Percentiles rank a stretch among this genome's conserved stretches.
phyloP scores from a whole-genome alignment of 2,329 filamentous ascomycete genomes.

The Blastomyces gilchristii region DNA sequence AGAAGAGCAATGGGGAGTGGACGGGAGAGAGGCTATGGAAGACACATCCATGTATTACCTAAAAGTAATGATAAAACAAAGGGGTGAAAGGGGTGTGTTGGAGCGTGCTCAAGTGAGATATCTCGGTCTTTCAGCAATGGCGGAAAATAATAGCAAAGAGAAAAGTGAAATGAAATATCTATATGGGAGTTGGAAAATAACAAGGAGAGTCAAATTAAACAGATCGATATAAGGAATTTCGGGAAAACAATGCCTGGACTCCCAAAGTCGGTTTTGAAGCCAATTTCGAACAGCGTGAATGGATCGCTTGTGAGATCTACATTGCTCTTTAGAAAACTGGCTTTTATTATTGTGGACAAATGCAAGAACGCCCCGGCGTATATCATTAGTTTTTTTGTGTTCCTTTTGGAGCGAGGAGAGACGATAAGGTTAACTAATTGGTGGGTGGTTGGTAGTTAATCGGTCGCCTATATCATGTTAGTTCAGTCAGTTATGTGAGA shows the following conservation, averaged over 20 bases:
- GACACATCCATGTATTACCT: not conserved
- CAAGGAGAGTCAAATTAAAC: conserved; percentile 9
- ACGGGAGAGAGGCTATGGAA: not conserved
- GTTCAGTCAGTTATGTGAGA: conserved; percentile 19
- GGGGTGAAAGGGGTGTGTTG: too few relatives aligned
- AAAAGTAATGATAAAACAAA: not conserved
- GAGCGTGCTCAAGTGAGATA: not conserved
- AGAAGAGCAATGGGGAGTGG: not conserved
- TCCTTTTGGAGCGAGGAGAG: conserved; percentile 12
- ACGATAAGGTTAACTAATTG: conserved; percentile 10
- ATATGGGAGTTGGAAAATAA: conserved; percentile 5
- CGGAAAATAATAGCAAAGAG: not conserved
- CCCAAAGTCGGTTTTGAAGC: conserved; percentile 1
- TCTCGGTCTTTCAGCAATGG: not conserved
- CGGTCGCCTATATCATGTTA: conserved; percentile 50
- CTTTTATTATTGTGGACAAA: conserved; percentile 3
- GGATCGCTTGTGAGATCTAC: conserved; percentile 3
- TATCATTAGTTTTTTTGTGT: conserved; percentile 8
- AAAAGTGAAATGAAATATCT: conserved; percentile 11
- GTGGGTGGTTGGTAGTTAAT: conserved; percentile 69
- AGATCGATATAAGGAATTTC: conserved; percentile 14
- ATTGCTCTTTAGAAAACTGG: not conserved
- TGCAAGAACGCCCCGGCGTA: conserved; percentile 7
- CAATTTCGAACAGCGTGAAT: conserved; percentile 1
- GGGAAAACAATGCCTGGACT: conserved; percentile 8